Evolutionary conservation across 495 filamentous ascomycete species (phyloP).

Genomic region (Pyronema domesticum): DNA sequence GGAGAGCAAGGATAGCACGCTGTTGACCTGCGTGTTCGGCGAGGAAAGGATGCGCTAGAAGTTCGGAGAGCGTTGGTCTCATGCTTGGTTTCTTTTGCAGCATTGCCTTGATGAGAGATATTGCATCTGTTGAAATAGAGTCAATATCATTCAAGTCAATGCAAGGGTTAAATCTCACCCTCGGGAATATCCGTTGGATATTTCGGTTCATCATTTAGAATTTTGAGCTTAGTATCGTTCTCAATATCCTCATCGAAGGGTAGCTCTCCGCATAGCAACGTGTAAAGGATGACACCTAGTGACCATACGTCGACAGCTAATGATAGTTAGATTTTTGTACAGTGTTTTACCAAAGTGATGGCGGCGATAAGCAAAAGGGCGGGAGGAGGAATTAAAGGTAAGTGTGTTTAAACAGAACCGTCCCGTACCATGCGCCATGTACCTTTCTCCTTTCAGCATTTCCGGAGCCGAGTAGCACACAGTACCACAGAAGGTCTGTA

Average conservation of each 20-base stretch:
- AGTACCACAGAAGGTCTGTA: conserved; percentile 95
- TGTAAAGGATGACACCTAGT: conserved; percentile 87
- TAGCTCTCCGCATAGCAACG: conserved; percentile 76
- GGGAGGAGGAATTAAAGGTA: background rate
- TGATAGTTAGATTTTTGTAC: too few relatives aligned
- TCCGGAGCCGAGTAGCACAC: conserved; percentile 95
- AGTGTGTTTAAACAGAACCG: conserved; percentile 13
- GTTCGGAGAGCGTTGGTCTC: conserved; percentile 70
- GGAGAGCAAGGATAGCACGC: conserved; percentile 71
- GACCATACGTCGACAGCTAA: conserved; percentile 82
- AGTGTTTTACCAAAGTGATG: too few relatives aligned
- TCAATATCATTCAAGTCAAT: background rate
- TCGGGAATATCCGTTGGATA: conserved; percentile 63
- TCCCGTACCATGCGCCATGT: conserved; percentile 30
- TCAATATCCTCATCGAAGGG: conserved; percentile 95
- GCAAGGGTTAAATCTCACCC: conserved; percentile 10
- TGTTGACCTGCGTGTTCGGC: conserved; percentile 76
- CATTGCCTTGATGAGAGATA: conserved; percentile 52
- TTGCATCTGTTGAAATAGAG: conserved; percentile 38
- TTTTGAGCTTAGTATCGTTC: conserved; percentile 62
- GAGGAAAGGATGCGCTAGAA: conserved; percentile 76
- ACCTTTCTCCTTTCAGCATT: conserved; percentile 97
- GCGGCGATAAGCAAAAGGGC: background rate
- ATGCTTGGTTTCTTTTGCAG: conserved; percentile 79
- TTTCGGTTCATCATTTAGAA: conserved; percentile 63